Percentiles rank a stretch among this genome's conserved stretches.
phyloP scores from a whole-genome alignment of 345 rosid genomes.

The Salix purpurea region DNA sequence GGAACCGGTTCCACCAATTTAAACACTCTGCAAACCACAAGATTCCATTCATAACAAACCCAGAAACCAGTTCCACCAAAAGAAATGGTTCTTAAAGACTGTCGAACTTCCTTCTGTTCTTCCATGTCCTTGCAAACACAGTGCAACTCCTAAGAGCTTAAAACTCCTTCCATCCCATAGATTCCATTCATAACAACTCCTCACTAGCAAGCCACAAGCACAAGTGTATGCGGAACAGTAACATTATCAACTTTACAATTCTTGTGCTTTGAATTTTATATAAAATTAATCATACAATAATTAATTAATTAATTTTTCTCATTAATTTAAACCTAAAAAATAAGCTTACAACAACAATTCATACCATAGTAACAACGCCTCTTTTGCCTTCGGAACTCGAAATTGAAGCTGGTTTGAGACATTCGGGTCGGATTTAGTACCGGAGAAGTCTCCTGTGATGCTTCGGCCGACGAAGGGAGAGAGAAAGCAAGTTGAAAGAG shows the following conservation, averaged over 20 bases:
- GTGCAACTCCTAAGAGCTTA: not conserved
- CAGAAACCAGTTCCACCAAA: not conserved
- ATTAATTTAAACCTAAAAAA: not conserved
- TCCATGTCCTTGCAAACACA: not conserved
- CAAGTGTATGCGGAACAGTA: not conserved
- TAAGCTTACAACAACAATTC: not conserved
- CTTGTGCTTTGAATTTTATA: too few species aligned
- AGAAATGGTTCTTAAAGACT: not conserved
- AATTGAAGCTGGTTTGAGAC: slow-evolving; percentile 44
- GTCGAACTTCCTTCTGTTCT: too few species aligned
- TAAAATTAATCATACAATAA: not conserved
- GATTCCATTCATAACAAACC: not conserved
- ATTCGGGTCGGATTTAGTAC: slow-evolving; percentile 42
- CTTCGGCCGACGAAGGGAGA: slow-evolving; percentile 46
- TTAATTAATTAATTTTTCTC: not conserved
- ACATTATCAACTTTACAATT: not conserved
- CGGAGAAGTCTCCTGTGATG: slow-evolving; percentile 26
- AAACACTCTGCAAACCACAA: not conserved
- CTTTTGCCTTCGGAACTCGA: slow-evolving; percentile 57
- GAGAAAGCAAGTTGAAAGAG: slow-evolving; percentile 46
- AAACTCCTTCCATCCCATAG: not conserved
- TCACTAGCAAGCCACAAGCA: not conserved
- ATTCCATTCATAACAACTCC: not conserved
- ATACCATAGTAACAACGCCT: slow-evolving; percentile 68
- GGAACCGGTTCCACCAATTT: not conserved